Evolutionary conservation across 2,329 filamentous ascomycete genomes (phyloP).

Genomic region (Colletotrichum filicis): DNA sequence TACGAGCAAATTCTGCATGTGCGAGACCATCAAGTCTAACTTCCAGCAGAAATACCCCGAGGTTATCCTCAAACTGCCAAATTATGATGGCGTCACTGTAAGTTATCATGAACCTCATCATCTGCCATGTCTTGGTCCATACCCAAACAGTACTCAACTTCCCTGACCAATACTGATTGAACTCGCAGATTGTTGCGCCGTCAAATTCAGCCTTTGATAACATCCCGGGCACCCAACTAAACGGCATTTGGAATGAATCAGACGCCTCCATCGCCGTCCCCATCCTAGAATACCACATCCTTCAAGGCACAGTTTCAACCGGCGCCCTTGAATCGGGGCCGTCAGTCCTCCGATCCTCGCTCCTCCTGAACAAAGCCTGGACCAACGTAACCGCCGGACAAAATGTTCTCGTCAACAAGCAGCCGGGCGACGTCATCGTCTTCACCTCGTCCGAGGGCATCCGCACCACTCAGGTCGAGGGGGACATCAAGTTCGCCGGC

Average conservation of each 20-base stretch:
- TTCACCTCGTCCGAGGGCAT: conserved; percentile 53
- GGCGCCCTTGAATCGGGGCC: conserved; percentile 49
- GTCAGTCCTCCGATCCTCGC: conserved; percentile 53
- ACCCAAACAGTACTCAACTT: too few species aligned
- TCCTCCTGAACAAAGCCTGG: conserved; percentile 53
- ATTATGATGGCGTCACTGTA: conserved; percentile 56
- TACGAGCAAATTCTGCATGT: too few species aligned
- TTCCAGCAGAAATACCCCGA: conserved; percentile 57
- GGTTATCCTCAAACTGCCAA: conserved; percentile 56
- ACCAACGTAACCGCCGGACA: conserved; percentile 63
- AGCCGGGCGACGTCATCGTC: conserved; percentile 52
- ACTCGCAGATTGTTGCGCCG: conserved; percentile 63
- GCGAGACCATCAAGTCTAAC: not conserved
- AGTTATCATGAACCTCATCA: conserved; percentile 32
- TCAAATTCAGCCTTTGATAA: conserved; percentile 67
- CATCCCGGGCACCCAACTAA: conserved; percentile 62
- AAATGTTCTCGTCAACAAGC: conserved; percentile 57
- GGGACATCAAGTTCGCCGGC: conserved; percentile 59
- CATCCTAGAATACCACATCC: conserved; percentile 71
- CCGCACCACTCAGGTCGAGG: conserved; percentile 52
- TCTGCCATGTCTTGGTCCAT: not conserved
- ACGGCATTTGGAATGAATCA: conserved; percentile 57
- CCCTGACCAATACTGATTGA: not conserved
- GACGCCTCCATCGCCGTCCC: conserved; percentile 55
- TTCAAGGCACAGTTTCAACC: conserved; percentile 60